phyloP scores from a whole-genome alignment of 2,329 filamentous ascomycete genomes.

The Aureobasidium leucospermi region DNA sequence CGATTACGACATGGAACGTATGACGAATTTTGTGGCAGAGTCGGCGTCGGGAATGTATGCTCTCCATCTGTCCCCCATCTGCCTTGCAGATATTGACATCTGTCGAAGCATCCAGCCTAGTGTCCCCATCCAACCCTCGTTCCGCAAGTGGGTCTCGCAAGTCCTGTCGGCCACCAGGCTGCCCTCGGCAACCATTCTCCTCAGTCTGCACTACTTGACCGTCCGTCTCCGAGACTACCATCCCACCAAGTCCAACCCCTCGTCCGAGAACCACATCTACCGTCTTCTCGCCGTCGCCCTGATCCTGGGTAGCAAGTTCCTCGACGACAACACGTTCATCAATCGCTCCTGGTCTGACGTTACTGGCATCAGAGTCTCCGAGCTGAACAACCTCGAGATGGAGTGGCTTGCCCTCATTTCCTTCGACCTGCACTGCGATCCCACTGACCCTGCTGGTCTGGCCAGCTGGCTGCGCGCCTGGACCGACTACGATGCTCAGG shows the following conservation, averaged over 20 bases:
- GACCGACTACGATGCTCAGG: slow-evolving; percentile 54
- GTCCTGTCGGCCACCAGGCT: slow-evolving; percentile 85
- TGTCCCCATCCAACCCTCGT: slow-evolving; percentile 55
- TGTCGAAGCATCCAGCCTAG: slow-evolving; percentile 56
- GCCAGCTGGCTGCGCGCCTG: slow-evolving; percentile 58
- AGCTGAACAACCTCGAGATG: slow-evolving; percentile 78
- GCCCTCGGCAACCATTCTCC: slow-evolving; percentile 81
- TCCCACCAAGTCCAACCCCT: slow-evolving; percentile 27
- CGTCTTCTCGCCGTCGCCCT: slow-evolving; percentile 79
- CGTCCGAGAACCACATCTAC: slow-evolving; percentile 65
- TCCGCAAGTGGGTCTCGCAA: slow-evolving; percentile 86
- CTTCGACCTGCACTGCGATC: slow-evolving; percentile 82
- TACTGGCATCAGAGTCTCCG: slow-evolving; percentile 75
- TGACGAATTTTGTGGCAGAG: slow-evolving; percentile 91
- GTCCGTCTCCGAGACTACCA: slow-evolving; percentile 55
- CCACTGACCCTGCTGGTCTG: slow-evolving; percentile 67
- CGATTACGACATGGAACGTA: slow-evolving; percentile 93
- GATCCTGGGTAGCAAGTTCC: slow-evolving; percentile 86
- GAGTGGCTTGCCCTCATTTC: slow-evolving; percentile 79
- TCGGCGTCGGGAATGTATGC: slow-evolving; percentile 71
- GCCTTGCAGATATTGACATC: slow-evolving; percentile 56
- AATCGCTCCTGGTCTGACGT: slow-evolving; percentile 96
- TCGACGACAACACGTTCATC: slow-evolving; percentile 96
- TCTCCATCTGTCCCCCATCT: slow-evolving; percentile 47
- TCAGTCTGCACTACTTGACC: slow-evolving; percentile 84